Evolutionary conservation across 139 green algal genomes (phyloP), one percentile per base, ranked within the genome.

Genomic region (Haematococcus lacustris): DNA sequence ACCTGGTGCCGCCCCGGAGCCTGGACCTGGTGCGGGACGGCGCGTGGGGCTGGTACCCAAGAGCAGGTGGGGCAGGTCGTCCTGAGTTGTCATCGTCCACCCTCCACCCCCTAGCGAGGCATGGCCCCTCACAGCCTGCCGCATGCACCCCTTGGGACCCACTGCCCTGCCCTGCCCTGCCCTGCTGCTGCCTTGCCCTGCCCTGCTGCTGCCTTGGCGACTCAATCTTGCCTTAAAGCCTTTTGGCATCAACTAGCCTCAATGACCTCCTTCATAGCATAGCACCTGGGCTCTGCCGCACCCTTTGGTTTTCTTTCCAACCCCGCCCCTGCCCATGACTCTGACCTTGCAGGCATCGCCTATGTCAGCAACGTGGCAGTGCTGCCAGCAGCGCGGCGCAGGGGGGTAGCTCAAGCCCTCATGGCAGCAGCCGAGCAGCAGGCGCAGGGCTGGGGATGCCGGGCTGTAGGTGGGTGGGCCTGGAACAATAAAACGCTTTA

Each of bases 361-460:
- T 88, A 88, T 68, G 63, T 88, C 9, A 75, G 57, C 74, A 88
- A 88, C 71, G 66, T 88, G 63, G 83, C 83, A 33, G 78, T 88
- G 41, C 37, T 62, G 65, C 78, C 81, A 25, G 57, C 26, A 3
- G 70, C 67, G 28, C 71, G 78, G 43, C 65, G 82, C 33, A 67
- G 51, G 1, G 83, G 83, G n/a, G 47, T 88, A 3, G 83, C 78
- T 3, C 53, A 33, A 34, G 40, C 21, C 30, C 75, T 88, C 32
- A 57, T 88, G 70, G 28, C 38, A 41, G 61, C 51, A 51, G 83
- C 83, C 23, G 83, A 88, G 78, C 38, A 41, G 41, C 37, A 70
- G 71, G 82, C 83, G 1, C 40, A 67, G 2, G 67, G 60, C 38
- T 88, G 83, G 83, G 82, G 75, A 51, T 87, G 80, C 61, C 69